Evolutionary conservation across 305 asterid species (phyloP), one percentile per base, ranked within the genome.

Genomic region (Solanum chacoense): DNA sequence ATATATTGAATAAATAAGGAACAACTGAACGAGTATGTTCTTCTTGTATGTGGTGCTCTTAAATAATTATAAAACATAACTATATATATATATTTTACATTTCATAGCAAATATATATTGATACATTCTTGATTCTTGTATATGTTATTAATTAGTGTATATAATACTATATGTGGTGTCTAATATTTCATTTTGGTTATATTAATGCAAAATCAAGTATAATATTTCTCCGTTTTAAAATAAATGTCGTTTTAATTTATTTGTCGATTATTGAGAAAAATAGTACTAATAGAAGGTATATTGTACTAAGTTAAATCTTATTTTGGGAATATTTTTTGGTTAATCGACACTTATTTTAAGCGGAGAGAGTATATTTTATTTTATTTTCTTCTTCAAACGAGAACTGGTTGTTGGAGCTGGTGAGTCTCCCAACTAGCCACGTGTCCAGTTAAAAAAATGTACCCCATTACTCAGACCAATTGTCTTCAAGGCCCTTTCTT

Each of bases 381-480:
- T 83, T 29, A 2, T 20, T 6, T 11, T 31, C 0, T 29, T 31
- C 63, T 78, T 37, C 29, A 36, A 78, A 37, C 32, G 59, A 78
- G 67, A 8, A 36, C 5, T 79, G 36, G 85, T 79, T 7, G 1
- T n/a, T 79, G 1, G 85, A 80, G 85, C 67, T 26, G 24, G 67
- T 79, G 92, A 80, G 90, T 83, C 80, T 92, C 88, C 90, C 93
- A 88, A 91, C 88, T 91, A 81, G 90, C 91, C 92, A 90, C 93
- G 90, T 91, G 76, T 86, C 88, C 93, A 90, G 89, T 31, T 84
- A 83, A 87, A 88, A 59, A 87, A 18, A 16, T 94, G 97, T 91
- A 73, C 90, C 96, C 97, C 87, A 91, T 94, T 93, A 91, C 84
- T 75, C 91, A 87, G 97, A 95, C 98, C 94, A 93, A 71, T 88